Evolutionary conservation across 75 land plant species (phyloP).

Genomic region (Cunninghamia lanceolata): DNA sequence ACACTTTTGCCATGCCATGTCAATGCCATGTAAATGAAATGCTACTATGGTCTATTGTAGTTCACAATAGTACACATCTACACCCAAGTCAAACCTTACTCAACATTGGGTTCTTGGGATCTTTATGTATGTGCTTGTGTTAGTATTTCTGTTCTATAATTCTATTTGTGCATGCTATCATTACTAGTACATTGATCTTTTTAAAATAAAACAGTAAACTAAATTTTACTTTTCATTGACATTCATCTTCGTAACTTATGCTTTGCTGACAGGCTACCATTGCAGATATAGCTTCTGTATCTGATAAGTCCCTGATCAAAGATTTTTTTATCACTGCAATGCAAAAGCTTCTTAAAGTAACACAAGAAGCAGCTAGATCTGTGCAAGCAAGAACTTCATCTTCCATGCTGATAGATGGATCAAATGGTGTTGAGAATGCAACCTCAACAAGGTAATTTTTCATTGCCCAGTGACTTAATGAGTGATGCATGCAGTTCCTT

Average conservation of each 20-base stretch:
- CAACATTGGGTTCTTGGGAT: conserved; percentile 8
- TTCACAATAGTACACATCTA: neutral
- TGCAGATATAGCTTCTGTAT: conserved; percentile 73
- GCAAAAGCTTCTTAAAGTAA: conserved; percentile 67
- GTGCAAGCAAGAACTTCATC: conserved; percentile 22
- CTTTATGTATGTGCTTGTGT: neutral
- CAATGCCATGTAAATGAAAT: too few relatives aligned
- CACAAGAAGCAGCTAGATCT: conserved; percentile 45
- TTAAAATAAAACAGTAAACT: neutral
- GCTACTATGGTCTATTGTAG: neutral
- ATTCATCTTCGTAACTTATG: neutral
- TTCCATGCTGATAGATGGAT: conserved; percentile 65
- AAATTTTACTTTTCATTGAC: neutral
- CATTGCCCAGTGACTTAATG: neutral
- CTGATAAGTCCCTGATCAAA: conserved; percentile 56
- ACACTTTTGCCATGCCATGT: too few relatives aligned
- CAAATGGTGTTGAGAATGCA: conserved; percentile 33
- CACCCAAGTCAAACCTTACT: neutral
- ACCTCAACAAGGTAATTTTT: conserved; percentile 37
- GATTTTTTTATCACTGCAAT: conserved; percentile 53
- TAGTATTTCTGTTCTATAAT: neutral
- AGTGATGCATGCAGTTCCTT: neutral
- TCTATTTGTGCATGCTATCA: neutral
- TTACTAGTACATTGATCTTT: neutral
- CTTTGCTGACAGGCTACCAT: conserved; percentile 56